These are phyloP conservation scores for Colletotrichum sp. DNA, from an alignment of 2,329 filamentous ascomycete genomes.

Conservation along the genomic window DNA sequence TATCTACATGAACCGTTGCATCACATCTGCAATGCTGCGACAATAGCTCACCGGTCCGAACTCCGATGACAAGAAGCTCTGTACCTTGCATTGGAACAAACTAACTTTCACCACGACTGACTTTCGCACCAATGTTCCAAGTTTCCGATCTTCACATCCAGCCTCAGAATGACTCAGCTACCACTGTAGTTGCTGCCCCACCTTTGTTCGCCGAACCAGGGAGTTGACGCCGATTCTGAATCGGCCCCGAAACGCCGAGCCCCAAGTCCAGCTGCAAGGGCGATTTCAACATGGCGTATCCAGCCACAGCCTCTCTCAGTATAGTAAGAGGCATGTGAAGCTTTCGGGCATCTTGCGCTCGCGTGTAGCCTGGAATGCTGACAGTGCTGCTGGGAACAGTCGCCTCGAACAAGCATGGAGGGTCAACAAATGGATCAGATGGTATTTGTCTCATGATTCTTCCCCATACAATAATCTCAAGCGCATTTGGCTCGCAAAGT, in stretches of 20 bases:
- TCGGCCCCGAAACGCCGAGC: not conserved
- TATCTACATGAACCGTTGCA: not conserved
- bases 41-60: not conserved
- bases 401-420: not conserved
- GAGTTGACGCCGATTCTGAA: not conserved
- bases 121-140: not conserved
- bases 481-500: rapidly evolving
- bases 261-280: not conserved
- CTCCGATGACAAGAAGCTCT: not conserved
- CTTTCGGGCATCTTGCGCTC: not conserved
- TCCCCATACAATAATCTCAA: rapidly evolving
- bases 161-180: not conserved
- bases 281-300: rapidly evolving
- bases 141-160: not conserved
- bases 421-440: rapidly evolving
- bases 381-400: not conserved
- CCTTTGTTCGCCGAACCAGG: not conserved
- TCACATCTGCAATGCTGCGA: not conserved
- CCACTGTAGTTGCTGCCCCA: not conserved
- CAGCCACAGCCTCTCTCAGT: rapidly evolving
- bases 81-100: not conserved
- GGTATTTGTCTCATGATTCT: rapidly evolving
- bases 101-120: not conserved
- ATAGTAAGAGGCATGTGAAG: rapidly evolving
- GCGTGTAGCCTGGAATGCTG: rapidly evolving